These are phyloP conservation scores for Ceratocystis variospora DNA, from an alignment of 2,329 filamentous ascomycete species.

Conservation along the genomic window DNA sequence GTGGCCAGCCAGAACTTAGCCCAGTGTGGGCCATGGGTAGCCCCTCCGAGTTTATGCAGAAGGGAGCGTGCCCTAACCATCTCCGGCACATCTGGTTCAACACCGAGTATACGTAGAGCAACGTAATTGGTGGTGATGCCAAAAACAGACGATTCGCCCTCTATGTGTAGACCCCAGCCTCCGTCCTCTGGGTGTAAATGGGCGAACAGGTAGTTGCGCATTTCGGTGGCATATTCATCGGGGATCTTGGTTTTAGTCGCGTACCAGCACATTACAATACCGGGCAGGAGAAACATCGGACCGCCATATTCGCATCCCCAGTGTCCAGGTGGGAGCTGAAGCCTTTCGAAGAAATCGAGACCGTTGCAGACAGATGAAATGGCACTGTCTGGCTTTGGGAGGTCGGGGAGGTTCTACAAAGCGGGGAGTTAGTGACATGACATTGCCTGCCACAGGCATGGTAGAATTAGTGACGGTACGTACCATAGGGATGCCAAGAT, in stretches of 20 bases:
- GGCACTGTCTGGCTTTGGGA: slow-evolving; percentile 57
- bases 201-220: slow-evolving; percentile 82
- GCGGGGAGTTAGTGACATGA: background rate
- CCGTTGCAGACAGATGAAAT: slow-evolving; percentile 71
- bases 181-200: slow-evolving; percentile 75
- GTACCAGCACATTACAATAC: slow-evolving; percentile 74
- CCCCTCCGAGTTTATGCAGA: slow-evolving; percentile 75
- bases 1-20: slow-evolving; percentile 90
- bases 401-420: slow-evolving; percentile 56
- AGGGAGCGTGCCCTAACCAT: slow-evolving; percentile 75
- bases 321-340: slow-evolving; percentile 78
- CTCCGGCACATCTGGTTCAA: slow-evolving; percentile 65
- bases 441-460: background rate
- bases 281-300: slow-evolving; percentile 87
- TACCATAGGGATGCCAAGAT: slow-evolving; percentile 67
- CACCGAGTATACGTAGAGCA: slow-evolving; percentile 64
- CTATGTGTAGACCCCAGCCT: slow-evolving; percentile 95
- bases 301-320: slow-evolving; percentile 98
- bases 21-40: slow-evolving; percentile 79
- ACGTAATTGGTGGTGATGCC: slow-evolving; percentile 85
- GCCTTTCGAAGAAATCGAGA: slow-evolving; percentile 72
- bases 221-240: slow-evolving; percentile 65
- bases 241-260: slow-evolving; percentile 79
- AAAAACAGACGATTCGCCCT: slow-evolving; percentile 83
- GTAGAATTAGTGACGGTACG: slow-evolving; percentile 12